These are phyloP conservation scores for Cadophora malorum DNA, from an alignment of 2,329 filamentous ascomycete genomes.

Conservation along the genomic window DNA sequence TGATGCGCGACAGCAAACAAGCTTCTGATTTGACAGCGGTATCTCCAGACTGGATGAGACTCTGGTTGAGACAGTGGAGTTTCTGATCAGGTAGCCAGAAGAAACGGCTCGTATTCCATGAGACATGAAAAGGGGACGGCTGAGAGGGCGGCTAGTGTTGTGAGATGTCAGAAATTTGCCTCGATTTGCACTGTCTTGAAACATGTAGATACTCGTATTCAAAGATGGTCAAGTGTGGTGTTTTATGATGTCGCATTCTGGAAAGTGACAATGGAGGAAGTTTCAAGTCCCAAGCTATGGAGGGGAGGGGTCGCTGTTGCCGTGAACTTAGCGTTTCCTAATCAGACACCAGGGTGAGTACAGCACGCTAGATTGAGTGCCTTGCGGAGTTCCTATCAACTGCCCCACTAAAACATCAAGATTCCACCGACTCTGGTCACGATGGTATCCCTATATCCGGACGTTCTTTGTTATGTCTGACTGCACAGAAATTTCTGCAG, in stretches of 20 bases:
- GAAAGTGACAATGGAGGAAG: background rate
- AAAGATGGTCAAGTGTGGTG: background rate
- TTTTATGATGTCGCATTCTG: constrained; percentile 11
- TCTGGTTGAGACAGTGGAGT: constrained; percentile 17
- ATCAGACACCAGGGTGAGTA: background rate
- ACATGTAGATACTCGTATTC: background rate
- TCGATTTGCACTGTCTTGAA: background rate
- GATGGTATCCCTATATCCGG: background rate
- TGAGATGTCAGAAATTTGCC: background rate
- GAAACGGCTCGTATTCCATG: constrained; percentile 10
- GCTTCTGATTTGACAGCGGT: constrained; percentile 19
- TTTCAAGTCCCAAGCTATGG: constrained; percentile 3
- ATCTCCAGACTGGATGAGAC: constrained; percentile 5
- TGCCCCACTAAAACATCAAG: constrained; percentile 9
- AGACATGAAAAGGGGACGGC: background rate
- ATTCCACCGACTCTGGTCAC: constrained; percentile 1
- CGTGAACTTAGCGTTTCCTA: background rate
- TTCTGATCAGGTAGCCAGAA: constrained; percentile 10
- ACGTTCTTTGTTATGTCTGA: background rate
- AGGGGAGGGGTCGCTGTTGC: background rate
- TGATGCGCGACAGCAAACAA: constrained; percentile 9
- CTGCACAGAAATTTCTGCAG: background rate
- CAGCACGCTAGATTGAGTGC: background rate
- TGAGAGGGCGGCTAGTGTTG: background rate
- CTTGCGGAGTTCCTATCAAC: background rate